phyloP scores from a whole-genome alignment of 305 asterid species.

The Fraxinus sp. region DNA sequence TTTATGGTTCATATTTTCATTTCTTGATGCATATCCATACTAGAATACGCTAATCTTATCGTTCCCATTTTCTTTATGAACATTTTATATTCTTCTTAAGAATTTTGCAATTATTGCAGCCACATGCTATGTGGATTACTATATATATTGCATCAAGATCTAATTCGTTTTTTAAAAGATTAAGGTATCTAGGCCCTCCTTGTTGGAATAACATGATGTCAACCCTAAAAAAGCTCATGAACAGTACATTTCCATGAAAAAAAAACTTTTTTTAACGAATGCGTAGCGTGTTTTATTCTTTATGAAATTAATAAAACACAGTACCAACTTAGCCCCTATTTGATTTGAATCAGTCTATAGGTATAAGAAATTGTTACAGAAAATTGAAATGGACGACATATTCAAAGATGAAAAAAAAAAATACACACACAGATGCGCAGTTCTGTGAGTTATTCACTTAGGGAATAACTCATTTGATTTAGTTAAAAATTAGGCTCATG shows the following conservation, averaged over 20 bases:
- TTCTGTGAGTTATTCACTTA: too few relatives aligned
- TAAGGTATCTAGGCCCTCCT: not conserved
- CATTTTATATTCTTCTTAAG: not conserved
- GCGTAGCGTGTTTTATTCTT: not conserved
- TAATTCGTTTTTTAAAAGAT: conserved; percentile 8
- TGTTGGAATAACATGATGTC: not conserved
- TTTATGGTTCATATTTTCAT: not conserved
- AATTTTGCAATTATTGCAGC: conserved; percentile 25
- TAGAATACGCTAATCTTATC: not conserved
- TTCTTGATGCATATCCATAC: not conserved
- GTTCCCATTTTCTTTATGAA: not conserved
- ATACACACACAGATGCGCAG: too few relatives aligned
- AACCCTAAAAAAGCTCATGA: not conserved
- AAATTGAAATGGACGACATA: too few relatives aligned
- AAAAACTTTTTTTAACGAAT: too few relatives aligned
- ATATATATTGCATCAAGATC: conserved; percentile 25
- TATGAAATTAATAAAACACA: not conserved
- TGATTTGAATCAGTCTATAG: too few relatives aligned
- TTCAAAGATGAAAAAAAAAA: too few relatives aligned
- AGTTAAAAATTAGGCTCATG: too few relatives aligned
- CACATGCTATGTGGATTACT: conserved; percentile 34
- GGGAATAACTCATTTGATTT: too few relatives aligned
- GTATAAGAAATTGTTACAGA: too few relatives aligned
- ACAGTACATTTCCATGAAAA: not conserved
- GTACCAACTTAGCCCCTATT: not conserved